phyloP scores from a whole-genome alignment of 2,329 filamentous ascomycete genomes.

The Cadophora gregata region DNA sequence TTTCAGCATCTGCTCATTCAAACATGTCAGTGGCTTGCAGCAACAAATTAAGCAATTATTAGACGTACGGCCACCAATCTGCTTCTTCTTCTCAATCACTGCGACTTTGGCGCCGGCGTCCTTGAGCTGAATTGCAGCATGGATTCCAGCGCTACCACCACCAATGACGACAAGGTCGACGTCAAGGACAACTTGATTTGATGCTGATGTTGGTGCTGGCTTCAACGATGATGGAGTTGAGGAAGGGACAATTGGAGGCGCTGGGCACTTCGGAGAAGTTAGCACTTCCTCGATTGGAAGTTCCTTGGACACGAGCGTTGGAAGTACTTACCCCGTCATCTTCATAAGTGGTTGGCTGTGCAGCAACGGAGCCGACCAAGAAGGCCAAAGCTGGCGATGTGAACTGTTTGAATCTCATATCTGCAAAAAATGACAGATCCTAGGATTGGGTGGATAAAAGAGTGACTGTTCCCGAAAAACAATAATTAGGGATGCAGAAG shows the following conservation, averaged over 20 bases:
- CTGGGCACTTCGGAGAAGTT: neutral
- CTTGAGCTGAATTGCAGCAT: constrained; percentile 11
- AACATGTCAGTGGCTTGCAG: neutral
- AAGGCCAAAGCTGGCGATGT: constrained; percentile 2
- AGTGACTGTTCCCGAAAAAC: neutral
- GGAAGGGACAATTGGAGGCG: neutral
- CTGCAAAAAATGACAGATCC: neutral
- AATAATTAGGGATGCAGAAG: neutral
- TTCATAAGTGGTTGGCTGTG: neutral
- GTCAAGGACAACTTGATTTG: neutral
- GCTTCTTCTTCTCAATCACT: constrained; percentile 10
- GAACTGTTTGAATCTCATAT: constrained; percentile 11
- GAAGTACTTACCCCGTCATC: too few relatives aligned
- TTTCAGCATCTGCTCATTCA: neutral
- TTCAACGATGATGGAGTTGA: neutral
- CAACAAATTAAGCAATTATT: neutral
- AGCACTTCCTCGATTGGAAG: neutral
- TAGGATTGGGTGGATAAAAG: neutral
- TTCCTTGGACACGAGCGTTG: too few relatives aligned
- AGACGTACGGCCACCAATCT: constrained; percentile 8
- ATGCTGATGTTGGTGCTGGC: neutral
- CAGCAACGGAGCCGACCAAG: neutral
- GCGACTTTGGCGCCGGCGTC: constrained; percentile 7
- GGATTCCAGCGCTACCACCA: constrained; percentile 10
- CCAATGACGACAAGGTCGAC: constrained; percentile 6